Evolutionary conservation across 768 basidiomycete species (phyloP), one percentile per base, ranked within the genome.

Genomic region (Pleurotus cornucopiae): DNA sequence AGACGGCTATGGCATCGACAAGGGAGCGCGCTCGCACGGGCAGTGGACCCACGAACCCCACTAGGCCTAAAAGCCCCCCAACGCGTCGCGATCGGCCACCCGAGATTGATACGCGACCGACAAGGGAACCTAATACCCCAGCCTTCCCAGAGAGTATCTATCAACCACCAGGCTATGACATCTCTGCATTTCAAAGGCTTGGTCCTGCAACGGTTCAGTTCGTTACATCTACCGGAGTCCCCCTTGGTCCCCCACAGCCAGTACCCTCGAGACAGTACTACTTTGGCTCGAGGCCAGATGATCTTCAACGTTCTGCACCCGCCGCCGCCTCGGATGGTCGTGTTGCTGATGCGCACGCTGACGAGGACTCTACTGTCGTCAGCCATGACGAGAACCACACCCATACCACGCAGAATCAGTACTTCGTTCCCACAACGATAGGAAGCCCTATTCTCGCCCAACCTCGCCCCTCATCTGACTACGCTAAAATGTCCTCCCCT

Each of bases 401-500:
- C 5, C 51, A 53, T 21, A 53, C 51, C 14, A 20, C 39, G 11
- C 51, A 53, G 38, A n/a, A 41, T 39, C 37, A 53, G 14, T 12
- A 40, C 14, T 20, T 41, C 21, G 51, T 40, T 20, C 37, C 39
- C 41, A 39, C 51, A 21, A 39, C 26, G 6, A 55, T 46, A 26
- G 54, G 43, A 44, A 73, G 71, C n/a, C 77, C 76, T 0, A 58
- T 75, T 26, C 66, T 73, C 39, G 72, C 72, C 4, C 72, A 77
- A 40, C 77, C 75, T 3, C 69, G 67, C 14, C 75, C 69, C 11
- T 75, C 71, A 3, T 67, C 77, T 0, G 78, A 80, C 57, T 81
- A 80, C 60, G 76, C 71, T 23, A 78, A 78, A 58, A 79, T 82
- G 78, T 69, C 72, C 5, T 69, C 73, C 1, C 71, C 72, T 2